Conservation (phyloP, 139 green algal species). For the Pleodorina starrii region DNA sequence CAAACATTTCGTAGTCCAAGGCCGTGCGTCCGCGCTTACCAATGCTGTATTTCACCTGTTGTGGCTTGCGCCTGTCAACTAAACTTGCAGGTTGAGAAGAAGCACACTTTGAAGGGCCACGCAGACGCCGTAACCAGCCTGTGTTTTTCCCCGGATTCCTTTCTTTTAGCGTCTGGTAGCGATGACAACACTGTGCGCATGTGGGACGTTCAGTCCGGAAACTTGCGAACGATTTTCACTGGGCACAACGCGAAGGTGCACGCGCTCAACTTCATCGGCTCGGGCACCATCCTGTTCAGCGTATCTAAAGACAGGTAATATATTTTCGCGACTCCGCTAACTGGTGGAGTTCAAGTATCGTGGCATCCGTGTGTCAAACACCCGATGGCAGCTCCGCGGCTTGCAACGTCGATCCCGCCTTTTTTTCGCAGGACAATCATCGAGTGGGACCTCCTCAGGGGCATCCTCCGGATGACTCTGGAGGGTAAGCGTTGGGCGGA, state of each 20-base stretch:
- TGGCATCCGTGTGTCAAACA: too few relatives aligned
- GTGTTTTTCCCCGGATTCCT: constrained; percentile 58
- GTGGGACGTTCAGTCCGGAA: constrained; percentile 57
- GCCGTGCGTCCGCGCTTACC: too few relatives aligned
- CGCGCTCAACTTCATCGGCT: constrained; percentile 57
- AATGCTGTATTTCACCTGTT: too few relatives aligned
- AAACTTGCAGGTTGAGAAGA: constrained; percentile 49
- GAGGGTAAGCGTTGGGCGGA: constrained; percentile 50
- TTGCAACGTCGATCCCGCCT: too few relatives aligned
- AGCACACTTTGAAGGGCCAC: constrained; percentile 63
- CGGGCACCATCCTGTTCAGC: constrained; percentile 65
- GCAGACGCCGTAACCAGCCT: constrained; percentile 52
- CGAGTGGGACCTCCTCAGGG: constrained; percentile 64
- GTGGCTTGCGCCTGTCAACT: background rate
- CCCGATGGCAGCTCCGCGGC: too few relatives aligned
- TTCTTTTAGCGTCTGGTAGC: constrained; percentile 53
- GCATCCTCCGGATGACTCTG: constrained; percentile 58
- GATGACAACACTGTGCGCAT: constrained; percentile 65
- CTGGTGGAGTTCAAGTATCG: too few relatives aligned
- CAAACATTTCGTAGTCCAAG: too few relatives aligned
- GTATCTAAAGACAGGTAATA: constrained; percentile 53
- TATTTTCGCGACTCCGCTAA: too few relatives aligned
- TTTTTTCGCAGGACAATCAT: constrained; percentile 52
- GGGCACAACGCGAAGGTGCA: constrained; percentile 58
- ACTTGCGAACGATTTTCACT: constrained; percentile 62